Conservation (phyloP, 2,329 filamentous ascomycete genomes). For the Ophiocordyceps camponoti-rufipedis region DNA sequence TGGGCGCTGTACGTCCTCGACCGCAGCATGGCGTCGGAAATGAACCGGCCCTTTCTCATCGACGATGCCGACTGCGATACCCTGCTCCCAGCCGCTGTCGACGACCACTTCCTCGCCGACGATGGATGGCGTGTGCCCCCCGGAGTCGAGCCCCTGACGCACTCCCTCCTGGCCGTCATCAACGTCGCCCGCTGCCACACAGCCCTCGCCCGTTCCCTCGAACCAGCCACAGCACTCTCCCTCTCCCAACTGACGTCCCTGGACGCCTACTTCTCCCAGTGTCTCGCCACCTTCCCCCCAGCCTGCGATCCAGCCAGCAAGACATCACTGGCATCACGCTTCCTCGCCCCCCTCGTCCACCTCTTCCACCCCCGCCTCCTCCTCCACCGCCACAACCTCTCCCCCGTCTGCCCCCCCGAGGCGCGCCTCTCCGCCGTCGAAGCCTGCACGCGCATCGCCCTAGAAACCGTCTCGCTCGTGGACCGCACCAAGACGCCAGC, state of each 20-base stretch:
- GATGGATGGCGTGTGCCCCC: slow-evolving; percentile 33
- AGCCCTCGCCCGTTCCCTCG: slow-evolving; percentile 52
- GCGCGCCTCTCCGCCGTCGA: slow-evolving; percentile 57
- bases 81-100: slow-evolving; percentile 56
- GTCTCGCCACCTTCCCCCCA: slow-evolving; percentile 56
- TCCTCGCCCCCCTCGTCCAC: slow-evolving; percentile 57
- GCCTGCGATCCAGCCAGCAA: slow-evolving; percentile 51
- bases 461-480: slow-evolving; percentile 64
- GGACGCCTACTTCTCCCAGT: slow-evolving; percentile 63
- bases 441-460: slow-evolving; percentile 53
- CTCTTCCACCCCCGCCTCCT: slow-evolving; percentile 71
- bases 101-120: slow-evolving; percentile 59
- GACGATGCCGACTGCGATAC: slow-evolving; percentile 81
- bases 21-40: slow-evolving; percentile 60
- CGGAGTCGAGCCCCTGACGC: slow-evolving; percentile 37
- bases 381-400: slow-evolving; percentile 77
- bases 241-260: slow-evolving; percentile 54
- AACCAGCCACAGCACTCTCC: slow-evolving; percentile 43
- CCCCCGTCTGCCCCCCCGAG: slow-evolving; percentile 46
- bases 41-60: slow-evolving; percentile 66
- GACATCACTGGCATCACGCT: slow-evolving; percentile 52
- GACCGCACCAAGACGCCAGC: slow-evolving; percentile 45
- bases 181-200: slow-evolving; percentile 66
- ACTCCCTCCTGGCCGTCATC: slow-evolving; percentile 61
- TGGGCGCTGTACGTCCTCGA: slow-evolving; percentile 90